Conservation (phyloP, 2,329 filamentous ascomycete genomes). For the Drechslerella dactyloides region DNA sequence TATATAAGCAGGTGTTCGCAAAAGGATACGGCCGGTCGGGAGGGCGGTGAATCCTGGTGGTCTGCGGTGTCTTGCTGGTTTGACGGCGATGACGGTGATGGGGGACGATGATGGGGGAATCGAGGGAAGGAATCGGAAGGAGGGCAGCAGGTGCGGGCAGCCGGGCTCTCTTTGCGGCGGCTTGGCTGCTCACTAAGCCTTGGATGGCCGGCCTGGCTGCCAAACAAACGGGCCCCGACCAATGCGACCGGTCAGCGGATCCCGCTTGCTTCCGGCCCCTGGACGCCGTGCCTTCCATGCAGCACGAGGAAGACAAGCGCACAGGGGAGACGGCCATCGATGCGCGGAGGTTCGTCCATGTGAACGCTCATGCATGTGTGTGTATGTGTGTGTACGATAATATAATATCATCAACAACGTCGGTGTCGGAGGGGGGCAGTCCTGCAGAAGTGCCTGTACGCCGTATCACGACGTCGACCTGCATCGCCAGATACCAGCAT, state of each 20-base stretch:
- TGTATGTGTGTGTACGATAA: too few relatives aligned
- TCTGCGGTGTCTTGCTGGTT: background rate
- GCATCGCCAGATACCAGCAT: too few relatives aligned
- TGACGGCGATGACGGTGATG: background rate
- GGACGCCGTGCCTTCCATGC: background rate
- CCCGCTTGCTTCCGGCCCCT: slow-evolving; percentile 51
- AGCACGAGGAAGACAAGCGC: background rate
- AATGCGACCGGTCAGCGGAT: slow-evolving; percentile 26
- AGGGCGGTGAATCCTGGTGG: background rate
- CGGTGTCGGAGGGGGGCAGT: background rate
- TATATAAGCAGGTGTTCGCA: background rate
- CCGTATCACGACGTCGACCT: too few relatives aligned
- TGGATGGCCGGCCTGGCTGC: too few relatives aligned
- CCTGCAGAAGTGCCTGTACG: too few relatives aligned
- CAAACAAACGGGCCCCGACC: slow-evolving; percentile 24
- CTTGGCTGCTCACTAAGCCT: slow-evolving; percentile 12
- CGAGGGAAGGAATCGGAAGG: slow-evolving; percentile 5
- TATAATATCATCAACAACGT: too few relatives aligned
- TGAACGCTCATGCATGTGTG: too few relatives aligned
- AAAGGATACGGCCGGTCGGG: background rate
- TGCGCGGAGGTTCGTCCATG: background rate
- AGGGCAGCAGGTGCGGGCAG: slow-evolving; percentile 1
- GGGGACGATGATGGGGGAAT: background rate
- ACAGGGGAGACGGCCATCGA: too few relatives aligned
- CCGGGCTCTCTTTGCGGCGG: slow-evolving; percentile 6